These are phyloP conservation scores for Chaetomiaceae sp. DNA, from an alignment of 2,329 filamentous ascomycete genomes.

Conservation along the genomic window DNA sequence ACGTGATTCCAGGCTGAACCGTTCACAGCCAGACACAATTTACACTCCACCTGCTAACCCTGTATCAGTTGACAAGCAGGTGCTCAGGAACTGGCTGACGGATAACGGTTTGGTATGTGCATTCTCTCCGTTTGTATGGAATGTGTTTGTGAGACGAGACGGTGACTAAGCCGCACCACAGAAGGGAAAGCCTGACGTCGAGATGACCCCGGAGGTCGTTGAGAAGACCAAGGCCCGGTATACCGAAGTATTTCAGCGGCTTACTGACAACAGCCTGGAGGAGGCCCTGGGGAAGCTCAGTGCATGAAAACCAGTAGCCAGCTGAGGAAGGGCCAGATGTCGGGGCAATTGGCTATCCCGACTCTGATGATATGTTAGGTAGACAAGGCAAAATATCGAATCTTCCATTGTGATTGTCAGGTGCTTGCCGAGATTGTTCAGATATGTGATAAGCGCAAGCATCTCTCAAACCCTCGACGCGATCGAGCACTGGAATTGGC, in stretches of 20 bases:
- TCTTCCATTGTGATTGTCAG: too few species aligned
- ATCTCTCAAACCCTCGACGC: too few species aligned
- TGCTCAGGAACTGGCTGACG: conserved; percentile 75
- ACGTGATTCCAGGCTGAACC: neutral
- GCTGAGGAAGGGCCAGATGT: too few species aligned
- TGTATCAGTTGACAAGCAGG: conserved; percentile 69
- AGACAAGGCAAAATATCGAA: too few species aligned
- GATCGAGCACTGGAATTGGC: too few species aligned
- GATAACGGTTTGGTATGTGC: conserved; percentile 48
- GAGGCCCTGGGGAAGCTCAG: conserved; percentile 25
- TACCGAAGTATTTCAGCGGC: conserved; percentile 63
- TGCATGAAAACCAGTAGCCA: too few species aligned
- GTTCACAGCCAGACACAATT: neutral
- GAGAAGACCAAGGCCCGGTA: conserved; percentile 66
- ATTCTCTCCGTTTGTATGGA: neutral
- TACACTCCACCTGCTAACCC: conserved; percentile 31
- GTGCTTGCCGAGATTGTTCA: too few species aligned
- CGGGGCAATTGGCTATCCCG: too few species aligned
- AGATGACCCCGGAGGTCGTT: conserved; percentile 66
- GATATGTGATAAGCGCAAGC: too few species aligned
- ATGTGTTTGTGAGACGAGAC: neutral
- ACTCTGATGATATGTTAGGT: too few species aligned
- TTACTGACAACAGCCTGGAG: conserved; percentile 52
- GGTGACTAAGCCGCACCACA: neutral
- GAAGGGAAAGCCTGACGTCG: conserved; percentile 67